Evolutionary conservation across 352 stramenopile species (phyloP), one percentile per base, ranked within the genome.

Genomic region (Pythium coloratum): DNA sequence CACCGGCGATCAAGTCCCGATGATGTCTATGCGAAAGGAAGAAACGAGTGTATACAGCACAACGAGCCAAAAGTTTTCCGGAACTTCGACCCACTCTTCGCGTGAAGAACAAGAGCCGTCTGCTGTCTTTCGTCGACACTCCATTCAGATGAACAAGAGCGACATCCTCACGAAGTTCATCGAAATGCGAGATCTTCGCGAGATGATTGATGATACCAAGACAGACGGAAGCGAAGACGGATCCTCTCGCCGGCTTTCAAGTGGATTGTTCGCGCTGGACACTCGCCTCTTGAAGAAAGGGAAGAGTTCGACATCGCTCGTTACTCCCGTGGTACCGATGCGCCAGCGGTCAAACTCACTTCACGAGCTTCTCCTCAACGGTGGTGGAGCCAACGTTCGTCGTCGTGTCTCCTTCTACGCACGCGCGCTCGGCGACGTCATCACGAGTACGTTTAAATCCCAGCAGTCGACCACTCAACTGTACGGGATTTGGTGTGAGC

Each of bases 401-500:
- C 34, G 59, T 14, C 47, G 34, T 20, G 49, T 66, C 7, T 59
- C 59, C 3, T 53, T 59, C 6, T 58, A 58, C 30, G 46, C 58
- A 6, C 47, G 47, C 2, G 59, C 47, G 0, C 20, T 66, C 6
- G 59, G 50, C 1, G 47, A 58, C 6, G 49, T 9, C 3, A 26
- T 66, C 26, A 38, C 32, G 6, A 66, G 57, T 38, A 47, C 54
- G 16, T 64, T 64, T 30, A 64, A 57, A 24, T 36, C 58, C 7
- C 40, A 44, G 9, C 62, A 56, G 14, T 62, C 59, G 60, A 32
- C 59, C 14, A 16, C 46, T 34, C 14, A 55, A 44, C 40, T 67
- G 54, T 76, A 71, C 47, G 56, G 68, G 9, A 76, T 78, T 28
- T 78, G 72, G 72, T 32, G 62, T 30, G 69, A 78, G 18, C 72